phyloP scores from a whole-genome alignment of 768 basidiomycete genomes.

The Crepidotus variabilis region DNA sequence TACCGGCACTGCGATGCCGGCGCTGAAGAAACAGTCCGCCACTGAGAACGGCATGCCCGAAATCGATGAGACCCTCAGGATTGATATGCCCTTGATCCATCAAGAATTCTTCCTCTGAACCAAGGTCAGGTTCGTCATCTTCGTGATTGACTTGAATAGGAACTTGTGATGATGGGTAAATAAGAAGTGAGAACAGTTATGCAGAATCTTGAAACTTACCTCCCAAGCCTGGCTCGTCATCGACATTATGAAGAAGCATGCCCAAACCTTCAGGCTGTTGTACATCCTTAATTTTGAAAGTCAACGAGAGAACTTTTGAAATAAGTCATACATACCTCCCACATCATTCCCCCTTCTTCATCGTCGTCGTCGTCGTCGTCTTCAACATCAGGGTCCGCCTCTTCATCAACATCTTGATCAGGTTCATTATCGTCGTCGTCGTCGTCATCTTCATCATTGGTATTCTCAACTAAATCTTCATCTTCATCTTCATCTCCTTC shows the following conservation, averaged over 20 bases:
- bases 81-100: slow-evolving; percentile 30
- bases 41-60: slow-evolving; percentile 48
- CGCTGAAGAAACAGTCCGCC: slow-evolving; percentile 50
- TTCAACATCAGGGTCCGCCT: slow-evolving; percentile 11
- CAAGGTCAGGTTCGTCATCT: slow-evolving; percentile 58
- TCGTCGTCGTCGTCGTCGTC: slow-evolving; percentile 18
- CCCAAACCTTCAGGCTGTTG: slow-evolving; percentile 43
- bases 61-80: slow-evolving; percentile 51
- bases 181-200: background rate
- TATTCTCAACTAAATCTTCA: slow-evolving; percentile 53
- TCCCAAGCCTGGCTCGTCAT: slow-evolving; percentile 61
- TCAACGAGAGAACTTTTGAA: background rate
- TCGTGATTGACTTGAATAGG: slow-evolving; percentile 58
- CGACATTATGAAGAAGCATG: slow-evolving; percentile 45
- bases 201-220: slow-evolving; percentile 28
- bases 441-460: slow-evolving; percentile 47
- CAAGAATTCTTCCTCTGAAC: slow-evolving; percentile 62
- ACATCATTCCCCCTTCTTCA: slow-evolving; percentile 28
- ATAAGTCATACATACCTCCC: slow-evolving; percentile 26
- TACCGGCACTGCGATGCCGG: slow-evolving; percentile 49
- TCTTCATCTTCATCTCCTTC: slow-evolving; percentile 71
- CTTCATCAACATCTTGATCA: slow-evolving; percentile 39
- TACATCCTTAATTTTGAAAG: slow-evolving; percentile 39
- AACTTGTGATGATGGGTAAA: slow-evolving; percentile 16
- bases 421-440: slow-evolving; percentile 46